phyloP scores from a whole-genome alignment of 805 yeast genomes.

The Starmerella bombi region DNA sequence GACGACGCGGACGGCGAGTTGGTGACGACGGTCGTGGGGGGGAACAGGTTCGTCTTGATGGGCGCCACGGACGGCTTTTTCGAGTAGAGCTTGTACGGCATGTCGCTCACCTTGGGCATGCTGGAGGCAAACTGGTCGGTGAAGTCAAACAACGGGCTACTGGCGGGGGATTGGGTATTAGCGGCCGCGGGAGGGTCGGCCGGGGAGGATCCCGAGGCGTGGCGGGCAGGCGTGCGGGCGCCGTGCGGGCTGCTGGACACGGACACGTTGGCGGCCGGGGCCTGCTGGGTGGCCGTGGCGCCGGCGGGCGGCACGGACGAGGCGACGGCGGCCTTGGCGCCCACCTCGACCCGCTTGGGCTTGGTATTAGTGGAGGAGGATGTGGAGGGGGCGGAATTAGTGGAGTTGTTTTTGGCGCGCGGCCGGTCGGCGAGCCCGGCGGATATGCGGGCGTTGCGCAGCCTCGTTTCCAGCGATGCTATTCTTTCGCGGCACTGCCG shows the following conservation, averaged over 20 bases:
- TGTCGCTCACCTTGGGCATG: slow-evolving; percentile 19
- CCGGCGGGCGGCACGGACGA: not conserved
- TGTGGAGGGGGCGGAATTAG: not conserved
- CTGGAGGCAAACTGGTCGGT: slow-evolving; percentile 5
- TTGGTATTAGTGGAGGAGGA: not conserved
- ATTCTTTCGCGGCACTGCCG: slow-evolving; percentile 31
- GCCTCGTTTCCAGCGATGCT: slow-evolving; percentile 13
- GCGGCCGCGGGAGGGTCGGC: not conserved
- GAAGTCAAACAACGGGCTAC: slow-evolving; percentile 5
- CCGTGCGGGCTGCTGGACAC: slow-evolving; percentile 1
- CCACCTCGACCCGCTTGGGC: slow-evolving; percentile 20
- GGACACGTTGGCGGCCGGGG: not conserved
- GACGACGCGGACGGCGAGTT: not conserved
- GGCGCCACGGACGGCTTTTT: slow-evolving; percentile 8
- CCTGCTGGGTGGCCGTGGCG: not conserved
- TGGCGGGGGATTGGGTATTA: not conserved
- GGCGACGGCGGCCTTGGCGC: slow-evolving; percentile 11
- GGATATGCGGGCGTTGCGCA: slow-evolving; percentile 7
- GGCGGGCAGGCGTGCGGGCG: not conserved
- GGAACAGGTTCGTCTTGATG: not conserved
- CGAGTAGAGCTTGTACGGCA: slow-evolving; percentile 21
- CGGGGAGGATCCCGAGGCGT: not conserved
- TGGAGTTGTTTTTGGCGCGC: not conserved
- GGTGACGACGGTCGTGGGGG: not conserved
- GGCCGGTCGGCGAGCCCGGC: slow-evolving; percentile 5